phyloP scores from a whole-genome alignment of 2,329 filamentous ascomycete species.

The Waltergamsia citrina region DNA sequence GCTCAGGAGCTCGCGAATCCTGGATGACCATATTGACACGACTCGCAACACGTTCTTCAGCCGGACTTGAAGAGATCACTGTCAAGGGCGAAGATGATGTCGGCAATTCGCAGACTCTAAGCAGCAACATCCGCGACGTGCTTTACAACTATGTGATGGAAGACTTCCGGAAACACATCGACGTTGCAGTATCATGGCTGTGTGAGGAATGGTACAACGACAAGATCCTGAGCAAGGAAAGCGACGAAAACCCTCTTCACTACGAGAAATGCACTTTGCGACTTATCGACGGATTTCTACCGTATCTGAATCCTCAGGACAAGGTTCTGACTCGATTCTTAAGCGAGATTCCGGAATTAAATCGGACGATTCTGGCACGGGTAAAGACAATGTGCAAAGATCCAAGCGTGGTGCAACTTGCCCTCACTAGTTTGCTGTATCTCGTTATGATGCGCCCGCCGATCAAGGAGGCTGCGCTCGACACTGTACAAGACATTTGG shows the following conservation, averaged over 20 bases:
- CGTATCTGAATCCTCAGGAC: conserved; percentile 85
- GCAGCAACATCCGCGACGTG: conserved; percentile 65
- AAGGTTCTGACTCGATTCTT: conserved; percentile 85
- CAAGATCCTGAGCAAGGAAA: conserved; percentile 34
- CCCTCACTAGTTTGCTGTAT: conserved; percentile 56
- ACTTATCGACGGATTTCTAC: conserved; percentile 80
- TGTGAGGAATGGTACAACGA: conserved; percentile 99
- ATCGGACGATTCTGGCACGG: conserved; percentile 58
- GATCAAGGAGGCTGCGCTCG: conserved; percentile 51
- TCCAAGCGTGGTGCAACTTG: conserved; percentile 53
- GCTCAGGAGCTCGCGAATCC: conserved; percentile 73
- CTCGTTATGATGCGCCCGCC: conserved; percentile 60
- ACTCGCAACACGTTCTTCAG: conserved; percentile 69
- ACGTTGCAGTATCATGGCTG: conserved; percentile 86
- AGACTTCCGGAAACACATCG: conserved; percentile 83
- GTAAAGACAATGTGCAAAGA: conserved; percentile 61
- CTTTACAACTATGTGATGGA: conserved; percentile 82
- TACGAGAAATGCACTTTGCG: conserved; percentile 74
- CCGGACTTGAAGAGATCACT: conserved; percentile 53
- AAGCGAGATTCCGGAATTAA: conserved; percentile 81
- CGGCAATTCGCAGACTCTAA: conserved; percentile 35
- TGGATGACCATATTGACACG: conserved; percentile 86
- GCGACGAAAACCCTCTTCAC: conserved; percentile 44
- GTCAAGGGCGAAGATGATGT: conserved; percentile 48
- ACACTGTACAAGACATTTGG: conserved; percentile 59